Base-by-base conservation (phyloP, 495 filamentous ascomycete genomes). In the Peziza echinospora region DNA sequence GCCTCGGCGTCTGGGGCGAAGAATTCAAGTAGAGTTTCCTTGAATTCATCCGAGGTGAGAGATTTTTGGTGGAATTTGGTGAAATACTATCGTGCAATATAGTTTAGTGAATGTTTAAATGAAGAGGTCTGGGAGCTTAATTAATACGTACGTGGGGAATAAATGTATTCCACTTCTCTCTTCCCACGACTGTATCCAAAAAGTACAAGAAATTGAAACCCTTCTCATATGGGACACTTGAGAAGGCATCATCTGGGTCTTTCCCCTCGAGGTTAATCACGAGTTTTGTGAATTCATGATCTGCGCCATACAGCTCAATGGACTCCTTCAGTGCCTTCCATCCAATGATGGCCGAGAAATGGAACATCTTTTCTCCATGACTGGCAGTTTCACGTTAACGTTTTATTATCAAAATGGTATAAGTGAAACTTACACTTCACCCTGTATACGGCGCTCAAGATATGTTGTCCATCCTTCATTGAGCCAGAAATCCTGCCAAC, bases 401-500 rank as follows among this genome's bases (percentile, higher is more conserved):
- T 34, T 8, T 34, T 8, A 34, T n/a, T 34, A 8, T 8, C 26
- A 34, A n/a, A 34, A 34, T n/a, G n/a, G n/a, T n/a, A n/a, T n/a
- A n/a, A n/a, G n/a, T n/a, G n/a, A n/a, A 34, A 34, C 26, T 34
- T 34, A 34, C 26, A 82, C 58, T 11, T 64, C 63, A 2, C 72
- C 73, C 46, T 69, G 62, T 47, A 84, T 77, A 39, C 87, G 71
- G 43, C 87, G 73, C 62, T 97, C 89, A 6, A 94, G 73, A 58
- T 96, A 93, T 6, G 77, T 80, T 2, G 86, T 93, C 87, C 87
- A 96, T 7, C 55, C 55, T 60, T 93, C 86, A 53, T 94, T 94
- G 46, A 96, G 62, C 86, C 86, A 96, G 59, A 93, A 94, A 55
- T 97, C 86, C 61, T 94, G 84, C 89, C 89, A 97, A 25, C 76